Conservation (phyloP, 371 early-diverging fungal species). For the Mucor circinelloides region DNA sequence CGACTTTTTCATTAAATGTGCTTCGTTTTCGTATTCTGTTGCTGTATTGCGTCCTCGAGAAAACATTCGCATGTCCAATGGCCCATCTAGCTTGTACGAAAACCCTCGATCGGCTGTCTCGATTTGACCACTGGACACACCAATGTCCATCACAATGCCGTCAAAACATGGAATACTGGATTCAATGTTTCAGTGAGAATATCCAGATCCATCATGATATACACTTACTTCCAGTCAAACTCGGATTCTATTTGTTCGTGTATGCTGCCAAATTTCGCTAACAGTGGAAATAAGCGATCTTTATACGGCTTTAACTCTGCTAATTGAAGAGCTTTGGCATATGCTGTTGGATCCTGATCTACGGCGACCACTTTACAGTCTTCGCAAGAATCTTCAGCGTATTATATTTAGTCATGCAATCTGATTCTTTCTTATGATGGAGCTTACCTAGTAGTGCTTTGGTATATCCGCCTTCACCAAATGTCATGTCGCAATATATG, state of each 20-base stretch:
- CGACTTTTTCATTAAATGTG: conserved; percentile 33
- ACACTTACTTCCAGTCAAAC: conserved; percentile 26
- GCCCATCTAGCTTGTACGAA: conserved; percentile 68
- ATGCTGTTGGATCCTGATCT: conserved; percentile 74
- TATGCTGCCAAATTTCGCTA: conserved; percentile 64
- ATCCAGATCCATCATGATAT: not conserved
- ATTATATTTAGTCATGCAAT: not conserved
- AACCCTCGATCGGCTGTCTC: conserved; percentile 71
- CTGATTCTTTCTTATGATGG: not conserved
- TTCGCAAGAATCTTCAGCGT: conserved; percentile 36
- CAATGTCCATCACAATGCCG: conserved; percentile 78
- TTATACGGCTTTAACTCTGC: conserved; percentile 43
- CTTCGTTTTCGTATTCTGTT: conserved; percentile 23
- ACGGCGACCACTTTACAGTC: conserved; percentile 69
- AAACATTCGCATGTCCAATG: conserved; percentile 72
- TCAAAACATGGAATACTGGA: conserved; percentile 52
- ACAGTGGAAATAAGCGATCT: conserved; percentile 48
- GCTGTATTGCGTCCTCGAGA: conserved; percentile 36
- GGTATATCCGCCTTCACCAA: conserved; percentile 79
- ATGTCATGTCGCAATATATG: conserved; percentile 65
- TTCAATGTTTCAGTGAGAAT: not conserved
- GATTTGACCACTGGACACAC: conserved; percentile 66
- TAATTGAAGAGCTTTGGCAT: conserved; percentile 57
- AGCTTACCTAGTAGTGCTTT: conserved; percentile 55
- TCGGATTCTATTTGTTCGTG: conserved; percentile 19